Base-by-base conservation (phyloP, 2,329 filamentous ascomycete species). In the Colletotrichum tropicale region DNA sequence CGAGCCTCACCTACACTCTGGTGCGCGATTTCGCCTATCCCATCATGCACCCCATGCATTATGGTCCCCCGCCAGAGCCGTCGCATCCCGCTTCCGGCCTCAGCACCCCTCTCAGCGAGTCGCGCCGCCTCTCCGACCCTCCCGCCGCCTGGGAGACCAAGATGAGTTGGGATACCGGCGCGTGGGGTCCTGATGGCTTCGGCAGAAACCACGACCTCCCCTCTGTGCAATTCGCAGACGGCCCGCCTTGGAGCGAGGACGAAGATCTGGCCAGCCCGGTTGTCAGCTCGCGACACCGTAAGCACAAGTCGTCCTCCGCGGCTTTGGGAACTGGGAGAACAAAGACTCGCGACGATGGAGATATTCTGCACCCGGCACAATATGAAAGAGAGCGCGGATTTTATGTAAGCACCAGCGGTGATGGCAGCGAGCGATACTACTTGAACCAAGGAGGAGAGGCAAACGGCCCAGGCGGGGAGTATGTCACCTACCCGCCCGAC, bases 21-120 rank as follows among this genome's bases (percentile, higher is more conserved):
- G 96, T 99, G 78, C 94, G 97, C 81, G 97, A 99, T 88, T 99
- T 98, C 86, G 97, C 97, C 79, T 99, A 98, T 83, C 92, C 95
- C 36, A 83, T 91, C 30, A 89, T 90, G 71, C 95, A 98, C 84
- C 96, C 95, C 58, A 89, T 98, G 84, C 97, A 98, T 87, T 98
- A 98, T 88, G 97, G 97, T 2, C 94, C 96, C n/a, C 93, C 95
- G 18, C 93, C 94, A 48, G 94, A 96, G 79, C 89, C 92, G 30
- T 93, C 92, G 67, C 86, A 88, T 69, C 91, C 92, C n/a, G 89
- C 92, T 10, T 98, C 96, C 1, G 94, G 93, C 73, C 89, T 94
- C 79, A 96, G 94, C n/a, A 98, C 96, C 0, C 96, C 96, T 12
- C 93, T 91, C 18, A 97, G 94, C 84, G 95, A 97, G 84, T 89